Evolutionary conservation across 495 filamentous ascomycete species (phyloP).

Genomic region (Podospora pseudoanserina): DNA sequence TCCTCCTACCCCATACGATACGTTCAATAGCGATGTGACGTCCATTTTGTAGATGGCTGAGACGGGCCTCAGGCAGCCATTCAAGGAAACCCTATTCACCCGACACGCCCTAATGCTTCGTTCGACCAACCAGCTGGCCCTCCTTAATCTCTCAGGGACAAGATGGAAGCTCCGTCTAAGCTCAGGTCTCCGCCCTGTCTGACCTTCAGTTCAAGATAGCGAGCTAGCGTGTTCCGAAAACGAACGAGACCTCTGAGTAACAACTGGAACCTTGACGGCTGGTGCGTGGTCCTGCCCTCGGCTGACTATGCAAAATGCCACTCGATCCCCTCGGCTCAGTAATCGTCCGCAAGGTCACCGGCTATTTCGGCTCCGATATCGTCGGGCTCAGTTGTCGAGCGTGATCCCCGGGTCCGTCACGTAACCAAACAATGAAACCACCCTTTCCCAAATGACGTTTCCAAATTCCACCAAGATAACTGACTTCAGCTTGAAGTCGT

Average conservation of each 20-base stretch:
- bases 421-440: background rate
- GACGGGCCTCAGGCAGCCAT: constrained; percentile 1
- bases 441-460: background rate
- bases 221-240: background rate
- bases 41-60: constrained; percentile 19
- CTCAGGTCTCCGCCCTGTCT: background rate
- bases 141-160: background rate
- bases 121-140: background rate
- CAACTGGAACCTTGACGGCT: background rate
- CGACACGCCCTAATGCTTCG: background rate
- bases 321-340: background rate
- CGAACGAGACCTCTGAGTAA: background rate
- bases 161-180: background rate
- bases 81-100: background rate
- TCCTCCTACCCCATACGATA: constrained; percentile 22
- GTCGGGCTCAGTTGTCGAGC: background rate
- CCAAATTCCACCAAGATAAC: background rate
- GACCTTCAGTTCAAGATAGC: background rate
- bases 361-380: background rate
- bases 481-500: background rate
- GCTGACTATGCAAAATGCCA: background rate
- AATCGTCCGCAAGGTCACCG: background rate
- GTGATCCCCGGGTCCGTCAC: background rate
- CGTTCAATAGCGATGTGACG: constrained; percentile 38
- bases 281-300: background rate